Evolutionary conservation across 306 rosid genomes (phyloP), one percentile per base, ranked within the genome.

Genomic region (Vachellia collinsii): DNA sequence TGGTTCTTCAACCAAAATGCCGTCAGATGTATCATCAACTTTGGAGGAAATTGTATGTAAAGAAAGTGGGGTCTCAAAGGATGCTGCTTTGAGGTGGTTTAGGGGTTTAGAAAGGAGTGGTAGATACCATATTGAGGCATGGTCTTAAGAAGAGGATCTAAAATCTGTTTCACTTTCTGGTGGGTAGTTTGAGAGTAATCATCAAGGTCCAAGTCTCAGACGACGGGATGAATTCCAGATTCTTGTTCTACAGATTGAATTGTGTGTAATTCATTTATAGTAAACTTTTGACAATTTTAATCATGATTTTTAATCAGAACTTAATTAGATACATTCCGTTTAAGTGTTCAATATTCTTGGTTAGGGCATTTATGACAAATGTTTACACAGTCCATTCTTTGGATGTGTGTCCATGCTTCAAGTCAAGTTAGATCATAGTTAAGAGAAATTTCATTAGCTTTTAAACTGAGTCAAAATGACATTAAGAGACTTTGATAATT

Each of bases 1-100:
- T 19, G 98, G 97, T 22, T 94, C 97, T 58, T 94, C 98, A 1
- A 94, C 94, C 8, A 92, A 92, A 85, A 94, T 94, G 99, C 99
- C 97, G 1, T 74, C 94, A 6, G 97, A 93, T 85, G 97, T 91
- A 76, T 87, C 92, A n/a, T 85, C 89, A 47, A 82, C 90, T 68
- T 91, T 93, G 46, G 95, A 92, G 88, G 93, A 93, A 62, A 89
- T 93, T 69, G 77, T 91, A 67, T 87, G 86, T 3, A 87, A 86
- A 77, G 94, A 92, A 89, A 85, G 85, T 80, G 92, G 82, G 62
- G 62, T 89, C 80, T 79, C 96, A 23, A 86, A 39, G 75, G 99
- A 95, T 78, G 83, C 82, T 69, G 93, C 99, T 58, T 83, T 48
- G 48, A 87, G 92, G 84, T 95, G 93, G 97, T 84, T 91, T 81